Base-by-base conservation (phyloP, 1,139 yeast species). In the Tardiomyces blankii region DNA sequence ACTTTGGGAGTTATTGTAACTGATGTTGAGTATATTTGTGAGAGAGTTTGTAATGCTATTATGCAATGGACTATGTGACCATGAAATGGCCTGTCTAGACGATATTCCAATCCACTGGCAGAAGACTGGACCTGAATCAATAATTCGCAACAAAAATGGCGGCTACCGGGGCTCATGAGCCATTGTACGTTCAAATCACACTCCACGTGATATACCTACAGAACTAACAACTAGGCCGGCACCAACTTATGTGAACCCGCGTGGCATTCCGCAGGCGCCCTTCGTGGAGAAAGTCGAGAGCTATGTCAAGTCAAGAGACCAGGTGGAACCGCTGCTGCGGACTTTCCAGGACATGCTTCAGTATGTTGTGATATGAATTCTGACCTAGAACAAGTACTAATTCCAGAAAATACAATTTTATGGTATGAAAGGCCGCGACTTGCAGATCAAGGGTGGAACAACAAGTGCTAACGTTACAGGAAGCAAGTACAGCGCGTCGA, bases 251-350 rank as follows among this genome's bases (percentile, higher is more conserved):
- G 48, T 80, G 41, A 89, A 89, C 58, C 91, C 96, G 19, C 74
- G 97, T 53, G 98, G 98, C 1, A 91, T 91, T 48, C 99, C 98
- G 11, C 85, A 85, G 59, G 98, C 98, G 1, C 96, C 95, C 25
- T 91, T 93, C 63, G 81, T 93, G 49, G 95, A 85, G 51, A 78
- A 79, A 50, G 94, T 91, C 18, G 93, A 80, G 49, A 81, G 78
- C 48, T 77, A 80, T 54, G 75, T 88, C 55, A 78, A 76, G 57
- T 72, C 77, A 56, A 74, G 78, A 3, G 84, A 76, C 45, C 91
- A 86, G 55, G 88, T 84, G 49, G 88, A 84, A 48, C 63, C 72
- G 39, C 72, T 79, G 35, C 78, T 87, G 71, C 68, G 72, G 45
- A 69, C 82, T 61, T 82, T 87, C 66, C 87, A 87, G 67, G 89